A percentile compares a stretch with the other conserved stretches of the same genome.
phyloP scores from a whole-genome alignment of 108 stramenopile species.

The Asterionellopsis glacialis region DNA sequence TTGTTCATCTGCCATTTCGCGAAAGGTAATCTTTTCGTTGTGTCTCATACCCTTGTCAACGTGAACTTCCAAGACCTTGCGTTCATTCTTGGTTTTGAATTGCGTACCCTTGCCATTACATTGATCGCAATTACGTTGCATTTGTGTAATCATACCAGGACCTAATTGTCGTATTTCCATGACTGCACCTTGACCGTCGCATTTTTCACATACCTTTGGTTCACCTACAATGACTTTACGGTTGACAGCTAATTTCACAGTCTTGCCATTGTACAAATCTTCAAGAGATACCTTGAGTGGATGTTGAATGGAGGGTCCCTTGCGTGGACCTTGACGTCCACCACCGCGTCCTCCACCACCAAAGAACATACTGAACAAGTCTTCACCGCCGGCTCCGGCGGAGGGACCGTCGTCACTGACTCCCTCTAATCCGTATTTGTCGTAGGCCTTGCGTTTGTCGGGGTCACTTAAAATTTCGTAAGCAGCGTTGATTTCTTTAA shows the following conservation, averaged over 20 bases:
- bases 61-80: conserved; percentile 84
- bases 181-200: conserved; percentile 85
- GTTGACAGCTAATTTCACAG: conserved; percentile 86
- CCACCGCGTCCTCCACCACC: conserved; percentile 73
- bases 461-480: conserved; percentile 88
- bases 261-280: conserved; percentile 96
- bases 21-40: conserved; percentile 90
- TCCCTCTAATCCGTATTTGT: conserved; percentile 91
- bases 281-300: conserved; percentile 89
- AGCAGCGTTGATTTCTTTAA: conserved; percentile 83
- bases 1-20: conserved; percentile 90
- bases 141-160: conserved; percentile 89
- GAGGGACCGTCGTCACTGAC: conserved; percentile 70
- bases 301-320: conserved; percentile 92
- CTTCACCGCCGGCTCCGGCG: conserved; percentile 59
- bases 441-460: conserved; percentile 83
- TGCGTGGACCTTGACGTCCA: conserved; percentile 68
- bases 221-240: conserved; percentile 87
- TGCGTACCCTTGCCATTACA: conserved; percentile 77
- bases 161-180: conserved; percentile 86
- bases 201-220: conserved; percentile 53
- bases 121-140: conserved; percentile 70
- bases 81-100: conserved; percentile 66
- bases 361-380: conserved; percentile 97
- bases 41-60: conserved; percentile 94